Conservation (phyloP, 768 basidiomycete genomes). For the Tylopilus felleus region DNA sequence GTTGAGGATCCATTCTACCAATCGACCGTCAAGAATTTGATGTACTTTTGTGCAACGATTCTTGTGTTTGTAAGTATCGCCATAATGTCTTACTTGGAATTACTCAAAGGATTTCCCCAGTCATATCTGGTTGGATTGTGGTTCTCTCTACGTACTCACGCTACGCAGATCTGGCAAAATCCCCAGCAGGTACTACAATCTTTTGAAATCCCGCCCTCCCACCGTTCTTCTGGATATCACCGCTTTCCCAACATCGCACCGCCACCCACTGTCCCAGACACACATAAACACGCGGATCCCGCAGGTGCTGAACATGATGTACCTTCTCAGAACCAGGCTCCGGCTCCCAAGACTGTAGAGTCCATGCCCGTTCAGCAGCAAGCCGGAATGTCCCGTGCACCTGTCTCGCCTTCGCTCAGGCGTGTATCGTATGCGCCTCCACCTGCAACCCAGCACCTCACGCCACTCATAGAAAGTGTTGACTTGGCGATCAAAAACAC, state of each 20-base stretch:
- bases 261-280: conserved; percentile 19
- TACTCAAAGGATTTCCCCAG: conserved; percentile 38
- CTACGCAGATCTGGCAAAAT: conserved; percentile 99
- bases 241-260: conserved; percentile 31
- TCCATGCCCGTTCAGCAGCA: conserved; percentile 14
- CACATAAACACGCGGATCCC: conserved; percentile 45
- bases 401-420: conserved; percentile 44
- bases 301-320: conserved; percentile 31
- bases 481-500: conserved; percentile 68
- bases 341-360: conserved; percentile 32
- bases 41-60: conserved; percentile 93
- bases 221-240: conserved; percentile 65
- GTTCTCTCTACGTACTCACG: conserved; percentile 98
- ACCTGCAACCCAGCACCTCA: conserved; percentile 37
- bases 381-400: conserved; percentile 17
- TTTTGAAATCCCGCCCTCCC: conserved; percentile 50
- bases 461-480: conserved; percentile 75
- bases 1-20: conserved; percentile 95
- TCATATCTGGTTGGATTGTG: conserved; percentile 96
- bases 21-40: conserved; percentile 88
- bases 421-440: conserved; percentile 56
- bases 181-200: conserved; percentile 78
- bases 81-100: neutral
- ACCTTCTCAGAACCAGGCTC: conserved; percentile 39
- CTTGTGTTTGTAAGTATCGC: conserved; percentile 73